These are phyloP conservation scores for Penicillium sp. DNA, from an alignment of 2,329 filamentous ascomycete genomes.

Conservation along the genomic window DNA sequence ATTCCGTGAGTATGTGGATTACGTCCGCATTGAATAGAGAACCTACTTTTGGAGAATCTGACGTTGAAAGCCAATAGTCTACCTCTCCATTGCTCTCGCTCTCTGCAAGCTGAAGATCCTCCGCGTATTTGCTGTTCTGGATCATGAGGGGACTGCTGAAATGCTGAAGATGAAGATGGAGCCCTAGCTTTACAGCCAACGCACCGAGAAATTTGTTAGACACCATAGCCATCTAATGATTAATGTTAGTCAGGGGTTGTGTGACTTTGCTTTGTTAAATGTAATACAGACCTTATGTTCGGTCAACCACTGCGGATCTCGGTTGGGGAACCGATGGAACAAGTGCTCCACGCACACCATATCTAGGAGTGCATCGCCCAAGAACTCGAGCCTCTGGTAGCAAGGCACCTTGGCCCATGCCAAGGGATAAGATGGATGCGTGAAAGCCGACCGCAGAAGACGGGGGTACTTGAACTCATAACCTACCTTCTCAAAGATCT, in stretches of 20 bases:
- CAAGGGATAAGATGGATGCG: slow-evolving; percentile 77
- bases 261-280: not conserved
- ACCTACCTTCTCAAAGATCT: slow-evolving; percentile 56
- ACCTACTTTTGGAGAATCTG: slow-evolving; percentile 44
- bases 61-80: slow-evolving; percentile 45
- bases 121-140: slow-evolving; percentile 51
- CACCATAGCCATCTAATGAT: slow-evolving; percentile 82
- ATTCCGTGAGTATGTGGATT: not conserved
- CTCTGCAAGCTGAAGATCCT: slow-evolving; percentile 37
- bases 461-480: slow-evolving; percentile 73
- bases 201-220: slow-evolving; percentile 91
- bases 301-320: slow-evolving; percentile 93
- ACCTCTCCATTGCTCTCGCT: slow-evolving; percentile 31
- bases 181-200: slow-evolving; percentile 72
- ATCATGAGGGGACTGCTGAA: slow-evolving; percentile 38
- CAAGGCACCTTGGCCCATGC: slow-evolving; percentile 75
- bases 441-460: slow-evolving; percentile 79
- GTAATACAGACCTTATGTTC: slow-evolving; percentile 69
- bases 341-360: slow-evolving; percentile 81
- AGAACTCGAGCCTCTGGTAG: slow-evolving; percentile 88
- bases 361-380: slow-evolving; percentile 85
- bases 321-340: slow-evolving; percentile 70
- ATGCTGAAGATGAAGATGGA: slow-evolving; percentile 68
- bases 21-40: not conserved
- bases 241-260: slow-evolving; percentile 5